A percentile compares a stretch with the other conserved stretches of the same genome.
These are phyloP conservation scores for Phytophthora sansomeana DNA, from an alignment of 352 stramenopile genomes.

Conservation along the genomic window DNA sequence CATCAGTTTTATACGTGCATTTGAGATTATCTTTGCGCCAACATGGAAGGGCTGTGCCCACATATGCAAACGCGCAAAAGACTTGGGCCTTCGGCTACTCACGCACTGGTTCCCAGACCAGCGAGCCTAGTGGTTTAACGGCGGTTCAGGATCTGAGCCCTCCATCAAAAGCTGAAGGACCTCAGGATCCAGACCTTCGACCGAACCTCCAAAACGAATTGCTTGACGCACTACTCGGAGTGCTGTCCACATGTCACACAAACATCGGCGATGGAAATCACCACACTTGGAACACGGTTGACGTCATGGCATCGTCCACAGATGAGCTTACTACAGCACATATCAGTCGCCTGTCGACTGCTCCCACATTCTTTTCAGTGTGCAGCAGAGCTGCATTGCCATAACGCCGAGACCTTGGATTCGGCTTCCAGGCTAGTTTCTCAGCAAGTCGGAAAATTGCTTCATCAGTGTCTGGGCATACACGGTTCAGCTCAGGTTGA, in stretches of 20 bases:
- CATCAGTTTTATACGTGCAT: too few species aligned
- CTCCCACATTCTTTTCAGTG: not conserved
- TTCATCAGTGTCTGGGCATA: too few species aligned
- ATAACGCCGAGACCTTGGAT: not conserved
- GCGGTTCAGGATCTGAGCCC: not conserved
- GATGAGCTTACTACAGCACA: not conserved
- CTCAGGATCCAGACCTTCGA: slow-evolving; percentile 1
- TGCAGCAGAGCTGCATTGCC: not conserved
- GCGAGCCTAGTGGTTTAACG: slow-evolving; percentile 29
- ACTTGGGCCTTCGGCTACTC: slow-evolving; percentile 3
- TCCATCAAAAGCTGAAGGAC: not conserved
- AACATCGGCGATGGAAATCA: not conserved
- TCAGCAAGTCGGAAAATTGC: too few species aligned
- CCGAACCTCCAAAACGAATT: not conserved
- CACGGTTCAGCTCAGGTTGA: not conserved
- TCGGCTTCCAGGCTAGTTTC: too few species aligned
- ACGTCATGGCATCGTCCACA: not conserved
- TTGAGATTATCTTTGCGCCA: too few species aligned
- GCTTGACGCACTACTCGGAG: slow-evolving; percentile 2
- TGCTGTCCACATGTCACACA: slow-evolving; percentile 7
- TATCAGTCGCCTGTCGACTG: not conserved
- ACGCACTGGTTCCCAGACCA: too few species aligned
- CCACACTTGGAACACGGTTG: slow-evolving; percentile 3
- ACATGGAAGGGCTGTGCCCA: too few species aligned
- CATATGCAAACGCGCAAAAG: slow-evolving; percentile 12